Evolutionary conservation across 352 stramenopile genomes (phyloP), one percentile per base, ranked within the genome.

Genomic region (Pythium coloratum): DNA sequence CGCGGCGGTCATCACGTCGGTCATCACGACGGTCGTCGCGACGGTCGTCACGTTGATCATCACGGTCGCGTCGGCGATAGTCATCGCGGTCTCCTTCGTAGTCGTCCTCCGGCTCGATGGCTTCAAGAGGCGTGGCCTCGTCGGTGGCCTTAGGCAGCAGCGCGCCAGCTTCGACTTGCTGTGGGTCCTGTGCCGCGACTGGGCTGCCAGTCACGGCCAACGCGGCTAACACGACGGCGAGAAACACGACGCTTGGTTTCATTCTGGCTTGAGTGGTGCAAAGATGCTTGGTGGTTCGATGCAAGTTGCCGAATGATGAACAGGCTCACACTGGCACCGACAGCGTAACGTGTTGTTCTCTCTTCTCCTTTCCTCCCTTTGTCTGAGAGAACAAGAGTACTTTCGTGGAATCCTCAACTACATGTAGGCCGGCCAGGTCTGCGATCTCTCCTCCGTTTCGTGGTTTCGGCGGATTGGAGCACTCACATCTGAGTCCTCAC

Each of bases 221-320:
- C 30, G 54, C 54, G 14, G n/a, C 54, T 7, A 59, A 44, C 33
- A 16, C 54, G 18, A 8, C n/a, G 2, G 34, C 54, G 2, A 42
- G 18, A 13, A 47, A 12, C 34, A 54, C 47, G 47, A 54, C 20
- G 33, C 32, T 47, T 32, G 33, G 54, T 33, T 59, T 59, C 54
- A 59, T 59, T 10, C 6, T 38, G 42, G 26, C 32, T 50, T 20
- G 24, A 9, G 16, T 6, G n/a, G n/a, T n/a, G n/a, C n/a, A n/a
- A n/a, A n/a, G n/a, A n/a, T n/a, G n/a, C n/a, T n/a, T 46, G 16
- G 16, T 18, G 7, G 40, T 14, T 24, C 51, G 18, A 44, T 33
- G 51, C 53, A 59, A 36, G n/a, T 30, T 42, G n/a, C n/a, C 49
- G 36, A 46, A 62, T 62, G 26, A 32, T n/a, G n/a, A n/a, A n/a